Evolutionary conservation across 208 protist species (phyloP).

Genomic region (Leishmania tarentolae): DNA sequence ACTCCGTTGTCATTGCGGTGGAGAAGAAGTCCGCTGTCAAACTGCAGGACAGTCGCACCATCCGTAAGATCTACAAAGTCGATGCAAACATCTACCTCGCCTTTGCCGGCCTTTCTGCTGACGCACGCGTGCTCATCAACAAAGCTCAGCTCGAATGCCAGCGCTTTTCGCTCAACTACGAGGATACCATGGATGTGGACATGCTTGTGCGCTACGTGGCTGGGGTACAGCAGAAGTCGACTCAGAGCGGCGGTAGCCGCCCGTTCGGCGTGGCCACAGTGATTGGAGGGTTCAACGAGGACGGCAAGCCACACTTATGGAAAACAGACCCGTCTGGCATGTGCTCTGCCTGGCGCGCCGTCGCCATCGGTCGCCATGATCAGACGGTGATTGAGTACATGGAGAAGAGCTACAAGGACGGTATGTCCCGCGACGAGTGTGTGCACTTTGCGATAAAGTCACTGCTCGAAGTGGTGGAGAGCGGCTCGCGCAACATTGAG

Average conservation of each 20-base stretch:
- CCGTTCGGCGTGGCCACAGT: conserved; percentile 99
- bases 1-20: conserved; percentile 97
- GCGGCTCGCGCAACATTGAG: conserved; percentile 91
- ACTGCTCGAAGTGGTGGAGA: conserved; percentile 98
- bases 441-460: conserved; percentile 98
- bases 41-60: conserved; percentile 99
- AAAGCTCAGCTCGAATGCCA: conserved; percentile 99
- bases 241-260: conserved; percentile 97
- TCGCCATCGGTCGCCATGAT: conserved; percentile 93
- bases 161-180: conserved; percentile 98
- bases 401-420: conserved; percentile 98
- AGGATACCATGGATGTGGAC: conserved; percentile 97
- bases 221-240: conserved; percentile 98
- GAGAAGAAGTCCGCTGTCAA: conserved; percentile 99
- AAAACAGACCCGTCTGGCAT: conserved; percentile 91
- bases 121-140: conserved; percentile 99
- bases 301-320: conserved; percentile 94
- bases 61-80: conserved; percentile 98
- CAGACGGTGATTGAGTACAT: conserved; percentile 99
- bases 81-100: conserved; percentile 98
- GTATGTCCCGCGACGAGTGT: conserved; percentile 90
- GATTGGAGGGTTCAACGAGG: conserved; percentile 98
- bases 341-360: conserved; percentile 81
- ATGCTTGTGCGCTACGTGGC: conserved; percentile 98
- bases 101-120: conserved; percentile 98